These are phyloP conservation scores for Rehmannia glutinosa DNA, from an alignment of 257 asterid species.

Conservation along the genomic window DNA sequence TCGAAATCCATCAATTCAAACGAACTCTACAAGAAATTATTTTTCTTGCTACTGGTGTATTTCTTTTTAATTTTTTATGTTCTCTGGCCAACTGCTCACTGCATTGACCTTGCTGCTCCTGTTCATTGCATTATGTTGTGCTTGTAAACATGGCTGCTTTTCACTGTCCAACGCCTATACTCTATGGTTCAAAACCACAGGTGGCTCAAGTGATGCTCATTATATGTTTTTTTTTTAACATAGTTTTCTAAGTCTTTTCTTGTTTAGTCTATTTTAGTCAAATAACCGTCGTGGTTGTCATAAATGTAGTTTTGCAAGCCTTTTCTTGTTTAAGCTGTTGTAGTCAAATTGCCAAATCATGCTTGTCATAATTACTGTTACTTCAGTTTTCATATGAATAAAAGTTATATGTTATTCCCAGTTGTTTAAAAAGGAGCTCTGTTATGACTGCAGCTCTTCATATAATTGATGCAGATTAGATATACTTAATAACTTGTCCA, in stretches of 20 bases:
- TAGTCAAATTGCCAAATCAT: neutral
- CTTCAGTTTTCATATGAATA: conserved; percentile 3
- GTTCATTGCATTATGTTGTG: neutral
- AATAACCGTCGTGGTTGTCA: neutral
- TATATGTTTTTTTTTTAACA: neutral
- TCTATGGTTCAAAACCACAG: neutral
- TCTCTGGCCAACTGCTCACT: too few relatives aligned
- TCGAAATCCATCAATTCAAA: neutral
- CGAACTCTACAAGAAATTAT: neutral
- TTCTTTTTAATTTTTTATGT: too few relatives aligned
- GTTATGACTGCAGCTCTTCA: conserved; percentile 20
- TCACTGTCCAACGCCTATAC: neutral
- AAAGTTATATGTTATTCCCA: neutral
- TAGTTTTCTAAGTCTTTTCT: neutral
- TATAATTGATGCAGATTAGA: conserved; percentile 34
- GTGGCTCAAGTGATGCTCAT: neutral
- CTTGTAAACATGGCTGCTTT: neutral
- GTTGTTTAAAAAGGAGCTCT: conserved; percentile 9
- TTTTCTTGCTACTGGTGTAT: neutral
- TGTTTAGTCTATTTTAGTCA: neutral
- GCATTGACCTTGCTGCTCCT: neutral
- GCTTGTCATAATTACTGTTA: neutral
- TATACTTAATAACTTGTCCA: conserved; percentile 13
- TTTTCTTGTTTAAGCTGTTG: neutral
- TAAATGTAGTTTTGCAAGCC: neutral